Conservation (phyloP, 257 asterid genomes). For the Gentiana dahurica region DNA sequence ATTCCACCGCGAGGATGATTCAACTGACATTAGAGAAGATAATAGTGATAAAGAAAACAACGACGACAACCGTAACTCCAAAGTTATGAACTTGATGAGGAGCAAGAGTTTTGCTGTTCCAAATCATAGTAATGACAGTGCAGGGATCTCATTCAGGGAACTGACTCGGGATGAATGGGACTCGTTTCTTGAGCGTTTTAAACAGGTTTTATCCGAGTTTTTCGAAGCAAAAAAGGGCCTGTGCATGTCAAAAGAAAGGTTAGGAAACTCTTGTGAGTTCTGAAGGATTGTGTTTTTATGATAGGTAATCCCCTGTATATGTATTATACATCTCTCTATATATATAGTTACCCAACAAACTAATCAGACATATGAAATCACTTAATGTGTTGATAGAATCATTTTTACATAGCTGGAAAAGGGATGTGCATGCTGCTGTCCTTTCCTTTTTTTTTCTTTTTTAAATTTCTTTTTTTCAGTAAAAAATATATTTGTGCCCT, state of each 20-base stretch:
- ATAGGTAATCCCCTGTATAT: neutral
- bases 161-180: conserved; percentile 59
- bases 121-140: conserved; percentile 37
- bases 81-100: conserved; percentile 36
- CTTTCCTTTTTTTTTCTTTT: conserved; percentile 11
- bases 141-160: conserved; percentile 53
- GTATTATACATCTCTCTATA: neutral
- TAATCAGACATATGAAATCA: neutral
- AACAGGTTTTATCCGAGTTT: conserved; percentile 43
- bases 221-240: conserved; percentile 61
- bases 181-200: conserved; percentile 49
- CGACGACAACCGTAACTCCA: conserved; percentile 16
- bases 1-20: conserved; percentile 8
- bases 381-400: neutral
- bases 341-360: neutral
- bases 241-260: conserved; percentile 63
- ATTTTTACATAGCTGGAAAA: conserved; percentile 4
- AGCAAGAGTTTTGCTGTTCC: conserved; percentile 57
- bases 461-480: neutral
- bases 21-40: conserved; percentile 8
- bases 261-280: conserved; percentile 83
- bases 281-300: conserved; percentile 16
- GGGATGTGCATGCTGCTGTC: conserved; percentile 14
- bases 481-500: no score
- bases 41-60: neutral